Evolutionary conservation across 2,329 filamentous ascomycete species (phyloP), one percentile per base, ranked within the genome.

Genomic region (Colletotrichum viniferum): DNA sequence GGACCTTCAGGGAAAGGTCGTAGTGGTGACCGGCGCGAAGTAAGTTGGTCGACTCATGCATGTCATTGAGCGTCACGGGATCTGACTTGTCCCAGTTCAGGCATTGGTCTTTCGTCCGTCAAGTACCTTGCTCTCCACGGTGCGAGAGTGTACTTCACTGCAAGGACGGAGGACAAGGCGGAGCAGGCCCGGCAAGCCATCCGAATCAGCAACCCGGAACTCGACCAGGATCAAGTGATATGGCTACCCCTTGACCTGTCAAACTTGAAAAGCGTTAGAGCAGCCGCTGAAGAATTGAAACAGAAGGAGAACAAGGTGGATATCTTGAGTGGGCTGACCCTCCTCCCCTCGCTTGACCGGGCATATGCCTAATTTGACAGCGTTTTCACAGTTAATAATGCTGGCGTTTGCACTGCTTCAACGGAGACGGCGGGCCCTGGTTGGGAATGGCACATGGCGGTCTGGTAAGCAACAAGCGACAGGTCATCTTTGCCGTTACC

Each of bases 141-240:
- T n/a, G 80, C 80, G 10, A 81, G 78, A 56, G 79, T 82, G 5
- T 82, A 82, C 61, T 74, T 79, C 34, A 78, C 78, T 2, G 74
- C 79, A 16, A 71, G 81, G 10, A 77, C 77, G 18, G 73, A 80
- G 68, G 71, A 65, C 4, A 81, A 79, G 38, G 78, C 79, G 3
- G 52, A 71, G 4, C 55, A 43, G 1, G 66, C 78, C 12, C 71
- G 64, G 7, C 55, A 77, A 6, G 34, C 61, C 5, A 48, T 81
- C 6, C 38, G 60, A 2, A 26, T 69, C 5, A 28, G 72, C 13
- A 43, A 80, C 28, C 76, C 76, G 0, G 55, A 58, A 14, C 68
- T 81, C 21, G 24, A 56, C 13, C 13, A 58, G 56, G 58, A 68
- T 13, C 55, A 62, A 13, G 24, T 80, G 2, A 24, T 74, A 3